Percentiles rank a stretch among this genome's conserved stretches.
phyloP scores from a whole-genome alignment of 2,329 filamentous ascomycete species.

The Xylaria sp. region DNA sequence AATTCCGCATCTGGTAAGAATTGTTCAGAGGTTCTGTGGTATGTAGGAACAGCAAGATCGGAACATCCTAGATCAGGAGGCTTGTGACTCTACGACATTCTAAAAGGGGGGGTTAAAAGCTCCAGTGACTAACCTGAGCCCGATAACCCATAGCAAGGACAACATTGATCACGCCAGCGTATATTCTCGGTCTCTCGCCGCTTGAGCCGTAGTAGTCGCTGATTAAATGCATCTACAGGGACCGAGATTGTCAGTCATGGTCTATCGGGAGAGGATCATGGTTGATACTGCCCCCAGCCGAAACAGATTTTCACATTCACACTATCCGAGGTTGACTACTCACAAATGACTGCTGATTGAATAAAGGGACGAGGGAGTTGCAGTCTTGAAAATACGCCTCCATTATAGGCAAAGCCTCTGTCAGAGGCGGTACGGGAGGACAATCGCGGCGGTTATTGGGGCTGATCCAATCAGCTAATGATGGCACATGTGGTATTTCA shows the following conservation, averaged over 20 bases:
- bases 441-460: constrained; percentile 5
- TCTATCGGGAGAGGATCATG: not conserved
- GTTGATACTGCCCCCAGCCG: not conserved
- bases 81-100: no score
- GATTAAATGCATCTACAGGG: constrained; percentile 47
- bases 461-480: not conserved
- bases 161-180: constrained; percentile 54
- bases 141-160: constrained; percentile 53
- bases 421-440: constrained; percentile 46
- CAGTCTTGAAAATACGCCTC: constrained; percentile 53
- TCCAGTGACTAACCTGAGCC: no score
- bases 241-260: not conserved
- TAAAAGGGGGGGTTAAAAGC: no score
- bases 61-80: no score
- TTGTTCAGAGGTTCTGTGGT: no score
- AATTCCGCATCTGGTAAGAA: no score
- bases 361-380: constrained; percentile 53
- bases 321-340: not conserved
- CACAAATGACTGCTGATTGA: constrained; percentile 49
- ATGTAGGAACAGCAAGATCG: no score
- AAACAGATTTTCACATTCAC: not conserved
- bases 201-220: constrained; percentile 49
- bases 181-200: constrained; percentile 42
- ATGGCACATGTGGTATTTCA: not conserved
- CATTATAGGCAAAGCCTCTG: constrained; percentile 51